Conservation (phyloP, 2,329 filamentous ascomycete species). For the Sarocladiaceae sp. region DNA sequence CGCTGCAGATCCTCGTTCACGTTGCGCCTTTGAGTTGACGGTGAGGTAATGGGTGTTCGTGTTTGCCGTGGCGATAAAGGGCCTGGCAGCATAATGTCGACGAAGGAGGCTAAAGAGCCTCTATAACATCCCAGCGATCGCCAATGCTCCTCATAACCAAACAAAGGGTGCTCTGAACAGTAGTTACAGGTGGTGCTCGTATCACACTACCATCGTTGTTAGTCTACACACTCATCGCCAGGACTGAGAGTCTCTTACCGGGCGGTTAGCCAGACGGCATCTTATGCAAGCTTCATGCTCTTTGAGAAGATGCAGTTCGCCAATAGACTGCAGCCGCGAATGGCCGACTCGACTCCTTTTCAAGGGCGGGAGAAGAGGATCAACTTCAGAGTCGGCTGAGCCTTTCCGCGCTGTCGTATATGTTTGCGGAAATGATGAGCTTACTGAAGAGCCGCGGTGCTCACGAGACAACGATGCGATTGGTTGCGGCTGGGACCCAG, state of each 20-base stretch:
- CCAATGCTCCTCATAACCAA: conserved; percentile 40
- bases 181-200: conserved; percentile 40
- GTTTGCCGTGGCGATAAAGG: conserved; percentile 41
- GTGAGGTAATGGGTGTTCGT: conserved; percentile 44
- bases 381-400: conserved; percentile 40
- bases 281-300: conserved; percentile 44
- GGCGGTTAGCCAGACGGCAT: conserved; percentile 40
- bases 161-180: conserved; percentile 33
- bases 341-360: conserved; percentile 47
- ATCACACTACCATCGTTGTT: conserved; percentile 39
- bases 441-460: conserved; percentile 11
- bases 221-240: no score
- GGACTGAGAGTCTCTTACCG: no score
- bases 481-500: background rate
- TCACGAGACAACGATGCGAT: conserved; percentile 1
- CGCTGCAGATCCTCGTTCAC: conserved; percentile 47
- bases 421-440: conserved; percentile 33
- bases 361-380: conserved; percentile 47
- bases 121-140: conserved; percentile 44
- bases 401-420: conserved; percentile 28
- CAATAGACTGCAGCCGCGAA: conserved; percentile 49
- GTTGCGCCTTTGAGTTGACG: conserved; percentile 39
- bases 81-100: conserved; percentile 46
- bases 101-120: conserved; percentile 38
- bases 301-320: conserved; percentile 44